Evolutionary conservation across 768 basidiomycete genomes (phyloP), one percentile per base, ranked within the genome.

Genomic region (Vararia minispora): DNA sequence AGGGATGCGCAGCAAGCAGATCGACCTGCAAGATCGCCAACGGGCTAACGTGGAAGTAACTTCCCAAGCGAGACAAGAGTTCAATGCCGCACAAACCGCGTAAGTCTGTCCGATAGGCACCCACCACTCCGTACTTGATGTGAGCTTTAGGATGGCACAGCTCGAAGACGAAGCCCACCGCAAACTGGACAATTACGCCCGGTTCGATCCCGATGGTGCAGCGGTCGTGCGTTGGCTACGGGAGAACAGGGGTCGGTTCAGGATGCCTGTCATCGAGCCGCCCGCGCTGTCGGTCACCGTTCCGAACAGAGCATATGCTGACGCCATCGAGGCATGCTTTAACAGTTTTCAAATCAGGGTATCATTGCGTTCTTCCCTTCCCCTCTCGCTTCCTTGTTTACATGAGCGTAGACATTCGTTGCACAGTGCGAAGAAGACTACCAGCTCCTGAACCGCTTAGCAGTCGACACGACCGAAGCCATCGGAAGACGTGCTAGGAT

Each of bases 211-310:
- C 0, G 75, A 80, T 31, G 71, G 72, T 26, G 72, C 70, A 24
- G 72, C 72, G 3, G 77, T 76, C 2, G 76, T 88, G 2, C 41
- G 66, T 3, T 92, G 88, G 86, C 63, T 92, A 32, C 71, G 85
- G 11, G 50, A 63, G 10, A 77, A 91, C 51, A 66, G 62, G 33
- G 47, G 69, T 44, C 59, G 61, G 41, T 90, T 98, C 64, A 74
- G 71, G 54, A 79, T 77, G 71, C 69, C 79, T 38, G 76, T 97
- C n/a, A 76, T 83, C 42, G 86, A 91, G 57, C 94, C 95, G 12
- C 76, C 90, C 0, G 63, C 77, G 48, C 66, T 99, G 41, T 72
- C 73, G 10, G 60, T 89, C 28, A 76, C 62, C 14, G 71, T 94
- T 11, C 74, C 78, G 12, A 70, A 90, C 54, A 62, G 58, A 49